Base-by-base conservation (phyloP, 768 basidiomycete species). In the Pholiota molesta region DNA sequence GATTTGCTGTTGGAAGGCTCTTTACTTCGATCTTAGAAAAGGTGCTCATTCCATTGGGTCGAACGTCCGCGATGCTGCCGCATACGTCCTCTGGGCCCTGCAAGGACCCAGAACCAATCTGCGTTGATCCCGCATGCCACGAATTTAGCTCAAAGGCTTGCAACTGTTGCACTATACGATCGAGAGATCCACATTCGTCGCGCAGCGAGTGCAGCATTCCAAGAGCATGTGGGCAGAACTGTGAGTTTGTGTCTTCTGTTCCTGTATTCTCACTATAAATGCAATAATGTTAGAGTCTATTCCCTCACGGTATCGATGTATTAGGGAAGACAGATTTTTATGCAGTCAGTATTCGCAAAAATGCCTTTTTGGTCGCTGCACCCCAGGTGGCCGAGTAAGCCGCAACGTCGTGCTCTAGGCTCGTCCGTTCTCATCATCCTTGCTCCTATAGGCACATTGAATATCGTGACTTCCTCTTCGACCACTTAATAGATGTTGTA, bases 51-150 rank as follows among this genome's bases (percentile, higher is more conserved):
- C 95, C 0, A 88, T 99, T 57, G 97, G 97, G 9, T 90, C 95
- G 7, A 95, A 88, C 64, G 96, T 98, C 44, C 90, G 97, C 35
- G 97, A 99, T 73, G 92, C 96, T 13, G 92, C 96, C 31, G 85
- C 95, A 29, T 99, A 99, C 75, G 93, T 94, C 17, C 74, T 97
- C 5, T 99, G 97, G 97, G 91, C 97, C 11, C 79, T 99, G 94
- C 97, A 13, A 85, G 97, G 67, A 84, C 89, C 3, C 87, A 92
- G 62, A 81, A 88, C 57, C 74, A 83, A 35, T 71, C 82, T 6
- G 75, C 82, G 31, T 78, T 96, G 57, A 73, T 75, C 45, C 88
- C 87, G 0, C 84, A 90, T 71, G 85, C 91, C 5, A 73, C 77
- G 3, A 76, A 79, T 51, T 82, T 99, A 21, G 91, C 96, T 5